Percentiles rank a stretch among this genome's conserved stretches.
These are phyloP conservation scores for Drechslerella stenobrocha DNA, from an alignment of 2,329 filamentous ascomycete species.

Conservation along the genomic window DNA sequence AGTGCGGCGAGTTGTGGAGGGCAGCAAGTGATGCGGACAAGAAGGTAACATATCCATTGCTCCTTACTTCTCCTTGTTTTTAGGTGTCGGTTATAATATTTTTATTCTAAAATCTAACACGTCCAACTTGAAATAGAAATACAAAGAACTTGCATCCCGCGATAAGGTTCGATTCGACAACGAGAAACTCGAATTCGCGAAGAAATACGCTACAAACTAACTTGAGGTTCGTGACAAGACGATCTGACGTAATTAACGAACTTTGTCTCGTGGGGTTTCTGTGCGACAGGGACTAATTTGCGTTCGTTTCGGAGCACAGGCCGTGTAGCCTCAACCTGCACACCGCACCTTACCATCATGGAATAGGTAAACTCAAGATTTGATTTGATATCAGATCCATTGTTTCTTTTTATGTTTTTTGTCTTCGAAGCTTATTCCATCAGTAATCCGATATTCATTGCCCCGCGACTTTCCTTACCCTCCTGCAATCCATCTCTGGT, in stretches of 20 bases:
- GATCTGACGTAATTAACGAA: conserved; percentile 7
- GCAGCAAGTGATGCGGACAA: conserved; percentile 9
- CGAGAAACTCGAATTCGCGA: conserved; percentile 34
- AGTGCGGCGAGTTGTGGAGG: conserved; percentile 9
- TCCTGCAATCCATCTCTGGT: neutral
- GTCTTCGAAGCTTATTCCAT: conserved; percentile 10
- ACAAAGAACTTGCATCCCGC: conserved; percentile 15
- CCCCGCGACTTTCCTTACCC: neutral
- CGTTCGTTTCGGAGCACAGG: conserved; percentile 14
- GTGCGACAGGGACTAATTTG: conserved; percentile 27
- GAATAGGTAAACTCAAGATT: conserved; percentile 11
- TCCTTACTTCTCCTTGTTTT: neutral
- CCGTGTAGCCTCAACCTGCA: conserved; percentile 19
- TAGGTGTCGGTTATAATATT: too few species aligned
- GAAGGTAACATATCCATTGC: conserved; percentile 20
- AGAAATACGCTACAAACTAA: conserved; percentile 37
- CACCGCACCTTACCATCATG: neutral
- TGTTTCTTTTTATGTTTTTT: conserved; percentile 14
- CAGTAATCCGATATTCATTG: conserved; percentile 11
- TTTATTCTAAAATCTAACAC: neutral
- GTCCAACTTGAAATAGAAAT: conserved; percentile 29
- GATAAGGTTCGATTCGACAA: conserved; percentile 18
- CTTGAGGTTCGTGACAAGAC: too few species aligned
- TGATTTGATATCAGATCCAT: conserved; percentile 38
- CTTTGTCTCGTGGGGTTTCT: neutral